A percentile compares a stretch with the other conserved stretches of the same genome.
Conservation (phyloP, 1,284 basidiomycete genomes). For the Neonothopanus nambi region DNA sequence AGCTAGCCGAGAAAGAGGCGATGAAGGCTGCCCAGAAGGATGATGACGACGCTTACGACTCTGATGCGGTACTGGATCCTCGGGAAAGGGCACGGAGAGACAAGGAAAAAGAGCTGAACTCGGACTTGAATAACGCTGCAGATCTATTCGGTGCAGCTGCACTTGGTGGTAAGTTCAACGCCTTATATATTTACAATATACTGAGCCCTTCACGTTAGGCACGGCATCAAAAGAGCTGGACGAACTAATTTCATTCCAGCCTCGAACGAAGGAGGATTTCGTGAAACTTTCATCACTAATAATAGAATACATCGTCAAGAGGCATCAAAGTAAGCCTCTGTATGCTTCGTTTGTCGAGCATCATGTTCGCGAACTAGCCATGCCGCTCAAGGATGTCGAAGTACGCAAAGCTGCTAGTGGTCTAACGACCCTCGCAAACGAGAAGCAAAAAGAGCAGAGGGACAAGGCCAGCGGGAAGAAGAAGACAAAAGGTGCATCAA, state of each 20-base stretch:
- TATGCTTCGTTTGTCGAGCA: constrained; percentile 83
- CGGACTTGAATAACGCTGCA: constrained; percentile 83
- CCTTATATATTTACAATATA: background rate
- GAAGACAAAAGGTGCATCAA: constrained; percentile 71
- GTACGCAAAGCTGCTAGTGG: constrained; percentile 83
- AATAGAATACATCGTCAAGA: constrained; percentile 71
- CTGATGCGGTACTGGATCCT: constrained; percentile 80
- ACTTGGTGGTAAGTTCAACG: constrained; percentile 56
- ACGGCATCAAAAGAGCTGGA: constrained; percentile 71
- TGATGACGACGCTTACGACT: constrained; percentile 57
- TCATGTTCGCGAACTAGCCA: constrained; percentile 72
- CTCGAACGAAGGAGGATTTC: constrained; percentile 87
- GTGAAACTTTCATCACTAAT: constrained; percentile 69
- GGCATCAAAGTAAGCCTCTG: constrained; percentile 78
- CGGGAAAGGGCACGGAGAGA: constrained; percentile 74
- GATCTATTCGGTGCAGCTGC: constrained; percentile 76
- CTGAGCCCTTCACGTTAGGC: constrained; percentile 39
- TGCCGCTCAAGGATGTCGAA: constrained; percentile 83
- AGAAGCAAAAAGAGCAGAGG: constrained; percentile 88
- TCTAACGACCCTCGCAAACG: constrained; percentile 85
- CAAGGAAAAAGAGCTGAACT: constrained; percentile 77
- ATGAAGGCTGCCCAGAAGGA: constrained; percentile 50
- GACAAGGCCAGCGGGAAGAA: constrained; percentile 89
- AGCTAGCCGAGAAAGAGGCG: constrained; percentile 88
- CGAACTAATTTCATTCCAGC: constrained; percentile 69